Evolutionary conservation across 2,329 filamentous ascomycete genomes (phyloP).

Genomic region (Aureobasidium sp.): DNA sequence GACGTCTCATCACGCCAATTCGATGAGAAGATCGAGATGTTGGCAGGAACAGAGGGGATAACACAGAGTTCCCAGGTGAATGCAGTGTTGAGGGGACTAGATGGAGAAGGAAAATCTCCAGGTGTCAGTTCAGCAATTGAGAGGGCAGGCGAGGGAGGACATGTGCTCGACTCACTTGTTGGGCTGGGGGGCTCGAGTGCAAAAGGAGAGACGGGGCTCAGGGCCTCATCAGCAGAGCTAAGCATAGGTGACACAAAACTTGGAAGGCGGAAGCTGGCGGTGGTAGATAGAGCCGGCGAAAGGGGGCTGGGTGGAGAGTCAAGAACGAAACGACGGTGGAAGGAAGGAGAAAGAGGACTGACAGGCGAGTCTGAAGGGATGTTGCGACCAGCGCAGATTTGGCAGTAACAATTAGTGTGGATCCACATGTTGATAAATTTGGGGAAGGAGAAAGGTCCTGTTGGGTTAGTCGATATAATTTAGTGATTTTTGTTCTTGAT

Average conservation of each 20-base stretch:
- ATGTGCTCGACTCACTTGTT: background rate
- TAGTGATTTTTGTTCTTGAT: background rate
- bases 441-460: background rate
- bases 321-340: background rate
- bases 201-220: background rate
- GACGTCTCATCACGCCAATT: background rate
- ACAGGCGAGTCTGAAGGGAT: background rate
- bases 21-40: background rate
- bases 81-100: background rate
- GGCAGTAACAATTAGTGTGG: conserved; percentile 9
- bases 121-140: background rate
- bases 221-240: background rate
- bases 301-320: conserved; percentile 1
- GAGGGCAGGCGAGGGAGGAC: background rate
- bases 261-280: background rate
- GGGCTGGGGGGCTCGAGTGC: background rate
- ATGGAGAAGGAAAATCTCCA: background rate
- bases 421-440: background rate
- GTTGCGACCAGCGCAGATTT: conserved; percentile 17
- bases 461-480: background rate
- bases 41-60: background rate
- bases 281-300: background rate
- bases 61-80: background rate
- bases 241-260: background rate
- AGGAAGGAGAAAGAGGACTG: conserved; percentile 10